These are phyloP conservation scores for Extremus antarcticus DNA, from an alignment of 495 filamentous ascomycete species.

Conservation along the genomic window DNA sequence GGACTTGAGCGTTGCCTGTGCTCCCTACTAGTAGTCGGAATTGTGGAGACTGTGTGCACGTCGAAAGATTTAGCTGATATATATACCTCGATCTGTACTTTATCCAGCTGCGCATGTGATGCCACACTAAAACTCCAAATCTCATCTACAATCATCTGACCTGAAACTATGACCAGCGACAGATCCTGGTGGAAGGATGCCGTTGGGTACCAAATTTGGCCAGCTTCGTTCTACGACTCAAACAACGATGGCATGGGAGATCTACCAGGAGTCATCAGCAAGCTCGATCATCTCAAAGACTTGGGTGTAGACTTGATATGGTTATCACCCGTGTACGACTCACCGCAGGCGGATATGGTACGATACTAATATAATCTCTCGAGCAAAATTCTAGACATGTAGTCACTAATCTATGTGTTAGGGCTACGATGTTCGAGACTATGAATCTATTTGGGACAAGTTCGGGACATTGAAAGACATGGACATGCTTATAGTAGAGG, in stretches of 20 bases:
- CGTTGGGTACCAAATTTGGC: constrained; percentile 31
- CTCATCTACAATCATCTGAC: no score
- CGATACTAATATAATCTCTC: constrained; percentile 27
- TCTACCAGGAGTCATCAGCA: constrained; percentile 13
- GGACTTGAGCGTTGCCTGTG: no score
- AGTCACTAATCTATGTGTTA: no score
- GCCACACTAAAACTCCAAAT: no score
- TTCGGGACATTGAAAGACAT: constrained; percentile 26
- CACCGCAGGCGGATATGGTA: constrained; percentile 26
- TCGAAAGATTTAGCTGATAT: no score
- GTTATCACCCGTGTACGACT: constrained; percentile 24
- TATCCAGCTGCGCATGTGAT: no score
- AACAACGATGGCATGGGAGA: constrained; percentile 17
- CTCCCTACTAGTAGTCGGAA: no score
- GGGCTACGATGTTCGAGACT: constrained; percentile 28
- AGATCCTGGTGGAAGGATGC: no score
- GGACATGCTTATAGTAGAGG: constrained; percentile 20
- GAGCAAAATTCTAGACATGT: no score
- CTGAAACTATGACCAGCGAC: no score
- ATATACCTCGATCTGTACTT: no score
- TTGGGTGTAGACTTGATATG: constrained; percentile 25
- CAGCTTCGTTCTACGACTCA: constrained; percentile 23
- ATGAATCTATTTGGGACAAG: constrained; percentile 17
- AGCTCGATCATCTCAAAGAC: constrained; percentile 23
- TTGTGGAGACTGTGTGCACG: no score